Conservation (phyloP, 2,329 filamentous ascomycete genomes). For the Metarhizium album region DNA sequence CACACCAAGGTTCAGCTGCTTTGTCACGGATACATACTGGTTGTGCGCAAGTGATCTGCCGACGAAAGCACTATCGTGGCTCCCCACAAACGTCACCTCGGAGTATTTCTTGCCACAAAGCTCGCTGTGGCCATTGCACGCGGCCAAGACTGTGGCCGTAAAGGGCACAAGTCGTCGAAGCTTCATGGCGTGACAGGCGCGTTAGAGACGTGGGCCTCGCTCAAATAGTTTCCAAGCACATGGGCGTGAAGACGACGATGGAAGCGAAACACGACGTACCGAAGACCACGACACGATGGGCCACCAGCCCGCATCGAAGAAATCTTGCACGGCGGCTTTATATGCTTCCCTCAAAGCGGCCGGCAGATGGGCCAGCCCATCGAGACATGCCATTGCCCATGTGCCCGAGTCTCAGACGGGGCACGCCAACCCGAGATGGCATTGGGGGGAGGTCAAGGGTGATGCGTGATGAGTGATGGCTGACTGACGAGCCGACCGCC, state of each 20-base stretch:
- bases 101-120: slow-evolving; percentile 49
- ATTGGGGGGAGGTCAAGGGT: background rate
- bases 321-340: background rate
- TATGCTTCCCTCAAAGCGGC: background rate
- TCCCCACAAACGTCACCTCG: slow-evolving; percentile 49
- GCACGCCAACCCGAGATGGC: background rate
- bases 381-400: slow-evolving; percentile 8
- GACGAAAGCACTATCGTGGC: slow-evolving; percentile 57
- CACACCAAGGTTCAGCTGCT: slow-evolving; percentile 50
- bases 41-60: slow-evolving; percentile 43
- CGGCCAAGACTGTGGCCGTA: slow-evolving; percentile 12
- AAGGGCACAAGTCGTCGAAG: slow-evolving; percentile 11
- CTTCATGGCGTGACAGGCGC: slow-evolving; percentile 7
- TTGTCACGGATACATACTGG: slow-evolving; percentile 47
- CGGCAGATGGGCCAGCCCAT: slow-evolving; percentile 8
- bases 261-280: background rate
- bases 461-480: background rate
- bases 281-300: slow-evolving; percentile 1
- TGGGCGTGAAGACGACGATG: background rate
- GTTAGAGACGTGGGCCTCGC: background rate
- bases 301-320: slow-evolving; percentile 4
- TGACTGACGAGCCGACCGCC: background rate
- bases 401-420: slow-evolving; percentile 1
- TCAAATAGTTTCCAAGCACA: background rate
- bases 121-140: slow-evolving; percentile 47